Evolutionary conservation across 345 rosid genomes (phyloP), one percentile per base, ranked within the genome.

Genomic region (Pistacia vera): DNA sequence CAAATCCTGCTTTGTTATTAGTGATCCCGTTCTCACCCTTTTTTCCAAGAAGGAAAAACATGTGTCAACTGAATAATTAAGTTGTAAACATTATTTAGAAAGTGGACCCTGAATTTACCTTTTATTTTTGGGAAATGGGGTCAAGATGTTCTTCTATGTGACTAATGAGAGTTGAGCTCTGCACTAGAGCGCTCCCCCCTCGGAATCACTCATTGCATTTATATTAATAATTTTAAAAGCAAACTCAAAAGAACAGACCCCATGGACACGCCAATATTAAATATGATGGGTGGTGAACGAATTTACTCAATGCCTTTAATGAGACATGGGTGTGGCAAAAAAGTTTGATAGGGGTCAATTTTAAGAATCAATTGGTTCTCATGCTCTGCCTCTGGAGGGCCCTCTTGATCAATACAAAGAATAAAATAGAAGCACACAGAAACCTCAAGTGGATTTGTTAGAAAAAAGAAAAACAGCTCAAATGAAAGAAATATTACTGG

Each of bases 301-400:
- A 20, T 62, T 38, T n/a, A 25, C 11, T 57, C 41, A 28, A 68
- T 22, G 51, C 66, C 58, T 54, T 58, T 71, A 71, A 71, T 25
- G 22, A 58, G 75, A 41, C 66, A 58, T 7, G 66, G 66, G 41
- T 22, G 49, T 58, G 65, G 41, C 66, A 46, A 28, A 71, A 71
- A 44, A 59, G 16, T 22, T 71, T 55, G 75, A 73, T 63, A 51
- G 49, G 33, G 35, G 72, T 68, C 69, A 46, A 77, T 51, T 74
- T 74, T 18, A 17, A 77, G 75, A 73, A 68, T 49, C 72, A 14
- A 73, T 73, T 77, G 41, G 73, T 77, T 71, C 75, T 41, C 46
- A 41, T 41, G 46, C 46, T 41, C 8, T 41, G 46, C 46, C 5
- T 56, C 18, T 10, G 4, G 11, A 67, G 80, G 75, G 72, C 67